Conservation (phyloP, 23 red algal genomes). For the Gracilaria caudata region DNA sequence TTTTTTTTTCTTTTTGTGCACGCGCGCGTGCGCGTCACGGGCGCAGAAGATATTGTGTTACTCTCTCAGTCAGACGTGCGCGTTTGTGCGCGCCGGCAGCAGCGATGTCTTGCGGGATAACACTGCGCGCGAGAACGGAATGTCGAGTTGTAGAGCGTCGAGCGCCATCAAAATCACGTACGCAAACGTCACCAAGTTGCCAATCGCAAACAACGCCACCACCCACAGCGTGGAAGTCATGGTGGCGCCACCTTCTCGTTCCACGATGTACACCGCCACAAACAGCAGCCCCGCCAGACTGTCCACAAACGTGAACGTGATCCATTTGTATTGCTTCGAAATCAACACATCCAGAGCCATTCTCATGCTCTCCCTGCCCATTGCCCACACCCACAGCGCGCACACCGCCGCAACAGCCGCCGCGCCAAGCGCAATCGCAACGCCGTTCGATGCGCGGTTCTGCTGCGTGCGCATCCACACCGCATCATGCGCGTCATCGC, state of each 20-base stretch:
- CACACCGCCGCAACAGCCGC: neutral
- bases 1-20: no score
- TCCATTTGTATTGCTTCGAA: conserved; percentile 11
- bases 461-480: conserved; percentile 8
- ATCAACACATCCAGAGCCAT: neutral
- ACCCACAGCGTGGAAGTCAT: neutral
- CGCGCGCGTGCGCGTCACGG: no score
- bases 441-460: neutral
- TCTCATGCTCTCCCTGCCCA: neutral
- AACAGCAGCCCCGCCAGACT: neutral
- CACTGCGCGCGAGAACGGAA: neutral
- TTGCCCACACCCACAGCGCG: neutral
- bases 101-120: neutral
- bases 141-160: neutral
- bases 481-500: neutral
- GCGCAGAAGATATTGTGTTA: no score
- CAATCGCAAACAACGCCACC: neutral
- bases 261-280: neutral
- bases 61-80: neutral
- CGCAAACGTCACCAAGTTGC: neutral
- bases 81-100: neutral
- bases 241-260: neutral
- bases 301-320: conserved; percentile 8
- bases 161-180: conserved; percentile 5
- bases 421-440: neutral